These are phyloP conservation scores for Penicillium cataractarum DNA, from an alignment of 495 filamentous ascomycete species.

Conservation along the genomic window DNA sequence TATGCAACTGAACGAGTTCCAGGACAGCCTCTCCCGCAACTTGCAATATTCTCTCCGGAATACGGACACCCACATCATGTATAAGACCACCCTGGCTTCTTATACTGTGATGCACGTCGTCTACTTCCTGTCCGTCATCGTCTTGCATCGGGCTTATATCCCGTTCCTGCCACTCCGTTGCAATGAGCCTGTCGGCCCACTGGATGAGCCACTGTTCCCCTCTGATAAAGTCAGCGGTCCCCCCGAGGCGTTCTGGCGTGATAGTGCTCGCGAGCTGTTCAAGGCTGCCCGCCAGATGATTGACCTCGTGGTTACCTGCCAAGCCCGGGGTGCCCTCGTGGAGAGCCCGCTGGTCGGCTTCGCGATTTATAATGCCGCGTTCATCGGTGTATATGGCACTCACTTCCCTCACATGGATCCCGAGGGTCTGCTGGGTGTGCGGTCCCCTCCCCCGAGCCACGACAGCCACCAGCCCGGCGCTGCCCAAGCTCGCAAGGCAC, in stretches of 20 bases:
- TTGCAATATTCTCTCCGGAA: constrained; percentile 74
- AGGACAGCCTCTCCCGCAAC: constrained; percentile 66
- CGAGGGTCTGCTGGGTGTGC: constrained; percentile 57
- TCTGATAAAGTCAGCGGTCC: constrained; percentile 50
- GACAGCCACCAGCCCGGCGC: constrained; percentile 38
- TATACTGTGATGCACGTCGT: constrained; percentile 81
- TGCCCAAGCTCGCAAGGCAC: constrained; percentile 50
- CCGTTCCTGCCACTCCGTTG: constrained; percentile 80
- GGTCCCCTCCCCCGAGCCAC: constrained; percentile 27
- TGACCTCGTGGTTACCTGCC: constrained; percentile 73
- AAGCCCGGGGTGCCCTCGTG: constrained; percentile 69
- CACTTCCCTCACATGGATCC: constrained; percentile 82
- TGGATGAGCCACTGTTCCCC: constrained; percentile 70
- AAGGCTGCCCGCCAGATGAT: constrained; percentile 73
- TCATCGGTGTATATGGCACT: constrained; percentile 68
- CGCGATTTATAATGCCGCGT: constrained; percentile 79
- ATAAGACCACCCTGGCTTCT: constrained; percentile 67
- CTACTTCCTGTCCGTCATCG: constrained; percentile 74
- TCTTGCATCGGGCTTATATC: constrained; percentile 80
- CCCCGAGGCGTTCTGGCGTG: constrained; percentile 70
- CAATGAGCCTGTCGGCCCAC: constrained; percentile 67
- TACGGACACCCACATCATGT: constrained; percentile 79
- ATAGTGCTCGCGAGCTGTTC: constrained; percentile 75
- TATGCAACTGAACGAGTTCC: constrained; percentile 64
- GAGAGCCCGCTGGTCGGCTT: constrained; percentile 83